Percentiles rank a stretch among this genome's conserved stretches.
Evolutionary conservation across 495 filamentous ascomycete species (phyloP).

Genomic region (Sabuloglossum arenarium): DNA sequence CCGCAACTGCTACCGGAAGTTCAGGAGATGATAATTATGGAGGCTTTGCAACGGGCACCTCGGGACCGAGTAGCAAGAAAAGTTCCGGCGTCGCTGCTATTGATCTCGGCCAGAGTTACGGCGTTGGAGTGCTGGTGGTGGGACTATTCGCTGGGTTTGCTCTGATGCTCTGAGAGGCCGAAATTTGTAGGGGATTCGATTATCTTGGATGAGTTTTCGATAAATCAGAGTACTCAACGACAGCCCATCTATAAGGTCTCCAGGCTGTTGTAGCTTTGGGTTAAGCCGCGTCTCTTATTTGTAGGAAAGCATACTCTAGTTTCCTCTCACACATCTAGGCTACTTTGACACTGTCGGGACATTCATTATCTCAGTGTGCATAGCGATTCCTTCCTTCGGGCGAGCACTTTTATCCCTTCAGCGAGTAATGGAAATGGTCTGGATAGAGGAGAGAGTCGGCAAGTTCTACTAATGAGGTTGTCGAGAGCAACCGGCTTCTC

Average conservation of each 20-base stretch:
- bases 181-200: neutral
- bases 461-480: neutral
- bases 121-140: constrained; percentile 30
- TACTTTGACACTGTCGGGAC: neutral
- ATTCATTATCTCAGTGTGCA: constrained; percentile 1
- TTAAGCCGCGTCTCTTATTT: neutral
- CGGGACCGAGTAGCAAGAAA: constrained; percentile 4
- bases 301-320: neutral
- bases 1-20: constrained; percentile 16
- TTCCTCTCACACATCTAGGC: neutral
- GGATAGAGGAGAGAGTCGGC: neutral
- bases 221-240: neutral
- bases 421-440: neutral
- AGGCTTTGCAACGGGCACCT: constrained; percentile 14
- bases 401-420: neutral
- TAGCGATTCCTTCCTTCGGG: neutral
- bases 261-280: neutral
- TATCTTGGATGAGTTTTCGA: neutral
- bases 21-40: constrained; percentile 27
- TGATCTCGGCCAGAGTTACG: constrained; percentile 35
- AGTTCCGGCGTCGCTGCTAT: constrained; percentile 20
- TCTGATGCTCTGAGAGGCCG: constrained; percentile 27
- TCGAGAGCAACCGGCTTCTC: neutral
- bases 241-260: neutral
- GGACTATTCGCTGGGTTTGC: constrained; percentile 45